phyloP scores from a whole-genome alignment of 2,329 filamentous ascomycete species.

The Ascocoryne sarcoides region DNA sequence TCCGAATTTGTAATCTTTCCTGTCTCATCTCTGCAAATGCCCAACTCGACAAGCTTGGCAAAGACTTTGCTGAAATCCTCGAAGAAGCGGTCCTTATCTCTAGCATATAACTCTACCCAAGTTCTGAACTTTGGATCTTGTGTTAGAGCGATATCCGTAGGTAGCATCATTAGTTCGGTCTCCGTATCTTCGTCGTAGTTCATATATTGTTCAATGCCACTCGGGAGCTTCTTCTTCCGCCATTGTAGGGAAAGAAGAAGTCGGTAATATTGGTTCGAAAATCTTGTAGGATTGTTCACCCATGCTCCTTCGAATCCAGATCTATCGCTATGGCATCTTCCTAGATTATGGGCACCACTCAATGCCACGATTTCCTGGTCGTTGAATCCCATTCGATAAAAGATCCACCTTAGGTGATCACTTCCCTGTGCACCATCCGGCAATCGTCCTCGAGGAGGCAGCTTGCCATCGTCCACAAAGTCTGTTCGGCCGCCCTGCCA shows the following conservation, averaged over 20 bases:
- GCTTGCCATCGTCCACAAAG: conserved; percentile 49
- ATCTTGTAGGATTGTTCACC: conserved; percentile 50
- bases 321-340: conserved; percentile 45
- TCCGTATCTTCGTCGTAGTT: conserved; percentile 47
- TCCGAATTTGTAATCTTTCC: conserved; percentile 47
- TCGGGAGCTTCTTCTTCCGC: conserved; percentile 43
- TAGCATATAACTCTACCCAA: conserved; percentile 51
- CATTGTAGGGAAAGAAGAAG: conserved; percentile 43
- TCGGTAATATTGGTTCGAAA: conserved; percentile 49
- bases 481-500: conserved; percentile 54
- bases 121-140: conserved; percentile 42
- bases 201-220: conserved; percentile 48
- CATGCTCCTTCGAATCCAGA: conserved; percentile 50
- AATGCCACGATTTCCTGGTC: conserved; percentile 52
- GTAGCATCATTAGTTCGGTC: conserved; percentile 57
- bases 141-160: conserved; percentile 51
- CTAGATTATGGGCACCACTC: conserved; percentile 46
- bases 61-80: conserved; percentile 50
- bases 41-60: conserved; percentile 51
- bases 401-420: conserved; percentile 46
- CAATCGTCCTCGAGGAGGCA: conserved; percentile 48
- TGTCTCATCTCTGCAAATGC: conserved; percentile 44
- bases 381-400: conserved; percentile 51
- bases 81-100: conserved; percentile 54
- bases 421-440: conserved; percentile 45